Percentiles rank a stretch among this genome's conserved stretches.
Evolutionary conservation across 805 yeast species (phyloP).

Genomic region (Kodamaea neixiangensis): DNA sequence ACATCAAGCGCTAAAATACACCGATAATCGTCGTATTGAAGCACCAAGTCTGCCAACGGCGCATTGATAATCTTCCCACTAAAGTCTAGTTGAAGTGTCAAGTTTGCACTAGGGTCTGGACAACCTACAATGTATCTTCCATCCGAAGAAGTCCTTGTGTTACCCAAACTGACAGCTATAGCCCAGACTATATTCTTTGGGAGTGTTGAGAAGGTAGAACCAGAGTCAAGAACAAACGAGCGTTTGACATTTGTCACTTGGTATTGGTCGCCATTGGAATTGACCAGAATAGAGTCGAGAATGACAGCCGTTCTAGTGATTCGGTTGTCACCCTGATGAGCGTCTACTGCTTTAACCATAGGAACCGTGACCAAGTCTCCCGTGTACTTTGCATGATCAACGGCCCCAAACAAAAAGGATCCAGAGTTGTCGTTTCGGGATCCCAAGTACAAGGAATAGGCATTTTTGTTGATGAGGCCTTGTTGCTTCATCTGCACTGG

Average conservation of each 20-base stretch:
- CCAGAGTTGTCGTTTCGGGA: conserved; percentile 20
- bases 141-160: neutral
- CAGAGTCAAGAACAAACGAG: neutral
- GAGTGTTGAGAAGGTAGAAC: neutral
- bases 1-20: neutral
- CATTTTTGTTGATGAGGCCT: conserved; percentile 11
- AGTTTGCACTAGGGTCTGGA: neutral
- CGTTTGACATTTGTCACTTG: neutral
- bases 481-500: conserved; percentile 31
- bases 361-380: conserved; percentile 40
- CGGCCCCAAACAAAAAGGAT: conserved; percentile 69
- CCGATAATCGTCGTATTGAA: neutral
- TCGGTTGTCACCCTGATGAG: too few relatives aligned
- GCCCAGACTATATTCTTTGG: neutral
- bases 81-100: neutral
- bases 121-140: neutral
- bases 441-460: conserved; percentile 18
- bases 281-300: neutral
- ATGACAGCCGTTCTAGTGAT: neutral
- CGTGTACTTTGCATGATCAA: conserved; percentile 60
- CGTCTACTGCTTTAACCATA: conserved; percentile 19
- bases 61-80: neutral
- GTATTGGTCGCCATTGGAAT: neutral
- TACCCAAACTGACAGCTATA: neutral
- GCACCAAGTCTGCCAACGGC: neutral